Conservation (phyloP, 2,329 filamentous ascomycete species). For the Penicillium sp. region DNA sequence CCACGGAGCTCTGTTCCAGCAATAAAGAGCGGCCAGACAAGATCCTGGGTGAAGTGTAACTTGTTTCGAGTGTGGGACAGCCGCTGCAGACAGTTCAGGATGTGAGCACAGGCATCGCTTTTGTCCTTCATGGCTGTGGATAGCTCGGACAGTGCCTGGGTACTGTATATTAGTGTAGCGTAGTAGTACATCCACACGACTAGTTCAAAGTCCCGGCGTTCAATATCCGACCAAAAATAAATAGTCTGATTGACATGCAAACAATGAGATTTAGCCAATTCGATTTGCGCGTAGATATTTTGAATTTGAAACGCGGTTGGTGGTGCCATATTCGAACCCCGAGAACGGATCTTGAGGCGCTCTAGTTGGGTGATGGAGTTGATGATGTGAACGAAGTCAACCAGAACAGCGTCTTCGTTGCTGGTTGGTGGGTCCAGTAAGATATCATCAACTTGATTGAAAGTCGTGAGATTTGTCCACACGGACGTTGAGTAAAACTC, state of each 20-base stretch:
- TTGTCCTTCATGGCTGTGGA: not conserved
- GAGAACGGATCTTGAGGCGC: not conserved
- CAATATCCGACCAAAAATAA: slow-evolving; percentile 11
- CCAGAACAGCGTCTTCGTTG: not conserved
- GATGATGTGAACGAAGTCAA: not conserved
- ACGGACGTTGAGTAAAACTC: not conserved
- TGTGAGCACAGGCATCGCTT: not conserved
- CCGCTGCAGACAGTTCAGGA: not conserved
- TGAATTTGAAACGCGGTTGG: not conserved
- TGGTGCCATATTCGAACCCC: not conserved
- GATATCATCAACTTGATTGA: not conserved
- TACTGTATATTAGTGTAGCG: slow-evolving; percentile 22
- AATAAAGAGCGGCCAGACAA: not conserved
- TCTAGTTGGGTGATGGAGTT: not conserved
- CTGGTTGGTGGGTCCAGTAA: not conserved
- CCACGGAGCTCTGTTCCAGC: not conserved
- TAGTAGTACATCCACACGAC: slow-evolving; percentile 23
- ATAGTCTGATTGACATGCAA: not conserved
- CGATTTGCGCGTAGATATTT: not conserved
- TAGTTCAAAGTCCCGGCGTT: slow-evolving; percentile 12
- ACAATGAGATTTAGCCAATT: not conserved
- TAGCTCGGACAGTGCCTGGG: not conserved
- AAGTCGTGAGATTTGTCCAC: not conserved
- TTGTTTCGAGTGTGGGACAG: not conserved
- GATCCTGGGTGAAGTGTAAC: not conserved